Evolutionary conservation across 2,329 filamentous ascomycete species (phyloP).

Genomic region (Aspergillus phoenicis): DNA sequence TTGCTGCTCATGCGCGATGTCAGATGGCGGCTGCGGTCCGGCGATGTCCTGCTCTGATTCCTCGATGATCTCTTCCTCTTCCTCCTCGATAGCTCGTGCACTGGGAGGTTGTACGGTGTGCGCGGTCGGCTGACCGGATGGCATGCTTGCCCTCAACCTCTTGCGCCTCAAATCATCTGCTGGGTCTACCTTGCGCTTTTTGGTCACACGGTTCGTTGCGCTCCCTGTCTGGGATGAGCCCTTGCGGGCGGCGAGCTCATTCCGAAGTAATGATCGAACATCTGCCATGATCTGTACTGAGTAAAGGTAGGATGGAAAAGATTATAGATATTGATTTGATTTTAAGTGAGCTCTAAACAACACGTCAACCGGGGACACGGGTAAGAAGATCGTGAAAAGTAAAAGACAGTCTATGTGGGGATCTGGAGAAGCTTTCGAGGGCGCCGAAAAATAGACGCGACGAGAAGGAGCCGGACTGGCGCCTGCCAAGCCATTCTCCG

Average conservation of each 20-base stretch:
- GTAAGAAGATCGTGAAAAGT: constrained; percentile 7
- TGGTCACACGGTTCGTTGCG: constrained; percentile 42
- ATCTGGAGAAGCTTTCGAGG: constrained; percentile 25
- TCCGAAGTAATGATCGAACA: constrained; percentile 75
- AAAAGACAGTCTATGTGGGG: constrained; percentile 23
- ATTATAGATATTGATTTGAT: neutral
- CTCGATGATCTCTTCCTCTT: constrained; percentile 31
- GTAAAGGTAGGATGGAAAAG: neutral
- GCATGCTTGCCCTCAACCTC: constrained; percentile 42
- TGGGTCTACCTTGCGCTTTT: constrained; percentile 59
- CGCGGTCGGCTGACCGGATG: constrained; percentile 36
- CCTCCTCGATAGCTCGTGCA: constrained; percentile 28
- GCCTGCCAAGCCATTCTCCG: constrained; percentile 25
- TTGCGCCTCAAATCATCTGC: constrained; percentile 47
- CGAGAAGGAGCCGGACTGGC: constrained; percentile 20
- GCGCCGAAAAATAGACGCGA: constrained; percentile 25
- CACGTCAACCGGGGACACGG: neutral
- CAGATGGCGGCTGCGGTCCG: constrained; percentile 25
- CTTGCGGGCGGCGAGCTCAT: constrained; percentile 72
- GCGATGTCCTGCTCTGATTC: constrained; percentile 29
- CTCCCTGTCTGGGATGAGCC: constrained; percentile 61
- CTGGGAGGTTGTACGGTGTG: constrained; percentile 28
- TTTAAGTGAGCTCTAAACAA: neutral
- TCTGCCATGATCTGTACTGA: constrained; percentile 64
- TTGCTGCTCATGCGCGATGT: constrained; percentile 18